Base-by-base conservation (phyloP, 2,329 filamentous ascomycete species). In the Aspergillus quadricinctus region DNA sequence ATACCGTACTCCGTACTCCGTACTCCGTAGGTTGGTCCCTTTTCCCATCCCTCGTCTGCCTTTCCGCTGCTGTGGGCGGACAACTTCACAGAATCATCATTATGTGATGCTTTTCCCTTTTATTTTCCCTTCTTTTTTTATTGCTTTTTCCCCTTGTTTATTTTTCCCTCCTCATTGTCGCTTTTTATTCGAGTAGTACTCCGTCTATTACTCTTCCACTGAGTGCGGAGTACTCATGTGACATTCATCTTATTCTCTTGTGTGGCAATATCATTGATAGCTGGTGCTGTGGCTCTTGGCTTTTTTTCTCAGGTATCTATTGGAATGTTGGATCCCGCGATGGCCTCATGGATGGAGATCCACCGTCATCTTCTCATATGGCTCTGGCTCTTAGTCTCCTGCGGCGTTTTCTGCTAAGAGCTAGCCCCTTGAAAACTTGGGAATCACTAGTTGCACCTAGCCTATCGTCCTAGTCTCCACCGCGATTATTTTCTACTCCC, bases 361-460 rank as follows among this genome's bases (percentile, higher is more conserved):
- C 62, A 63, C 61, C 43, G 56, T 56, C 52, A 53, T 54, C 57
- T 49, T 54, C 57, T 19, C 53, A 49, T 55, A 48, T 49, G 52
- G 54, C 41, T 11, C 8, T 21, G 7, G 21, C 14, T 21, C 41
- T 23, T 23, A 45, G 41, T 45, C 41, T 45, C 19, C n/a, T 45
- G 41, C 57, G 60, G 56, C 52, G 49, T 57, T 53, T 57, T 57
- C 62, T 61, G 52, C 61, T 64, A 19, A 45, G 41, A 11, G n/a
- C 23, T 46, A 46, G 43, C 19, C 43, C 43, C 43, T 46, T 46
- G 43, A 23, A 23, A 46, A 43, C 59, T 60, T 64, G 31, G 31
- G 31, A 35, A 35, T 63, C 61, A 61, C 61, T 64, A 64, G 62
- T 62, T 57, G 62, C 55, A 57, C 56, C 60, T 60, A 57, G 49